Evolutionary conservation across 371 early-diverging fungal genomes (phyloP).

Genomic region (Circinella minor): DNA sequence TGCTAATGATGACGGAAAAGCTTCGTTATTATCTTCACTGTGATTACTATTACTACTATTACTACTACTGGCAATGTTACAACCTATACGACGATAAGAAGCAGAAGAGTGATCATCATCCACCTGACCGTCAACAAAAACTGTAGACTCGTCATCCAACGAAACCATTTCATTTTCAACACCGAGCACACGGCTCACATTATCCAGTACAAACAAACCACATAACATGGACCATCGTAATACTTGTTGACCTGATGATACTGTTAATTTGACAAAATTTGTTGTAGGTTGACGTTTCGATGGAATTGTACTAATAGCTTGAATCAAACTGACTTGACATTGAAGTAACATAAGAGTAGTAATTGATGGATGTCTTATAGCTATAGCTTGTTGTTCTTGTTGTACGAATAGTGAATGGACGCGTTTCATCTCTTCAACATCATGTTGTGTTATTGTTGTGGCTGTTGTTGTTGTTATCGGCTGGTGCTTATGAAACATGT

Average conservation of each 20-base stretch:
- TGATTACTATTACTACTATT: background rate
- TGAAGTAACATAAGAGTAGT: constrained; percentile 43
- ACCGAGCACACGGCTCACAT: constrained; percentile 32
- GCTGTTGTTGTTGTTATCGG: too few species aligned
- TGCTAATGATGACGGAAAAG: too few species aligned
- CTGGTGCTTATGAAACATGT: too few species aligned
- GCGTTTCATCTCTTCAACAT: constrained; percentile 2
- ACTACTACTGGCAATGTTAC: background rate
- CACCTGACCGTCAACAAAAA: constrained; percentile 5
- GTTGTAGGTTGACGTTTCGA: constrained; percentile 9
- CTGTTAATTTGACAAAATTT: constrained; percentile 3
- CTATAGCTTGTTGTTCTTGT: background rate
- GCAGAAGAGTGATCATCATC: background rate
- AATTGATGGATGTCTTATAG: constrained; percentile 29
- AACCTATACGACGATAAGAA: too few species aligned
- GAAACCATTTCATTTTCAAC: constrained; percentile 37
- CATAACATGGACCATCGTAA: constrained; percentile 34
- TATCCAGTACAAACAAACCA: constrained; percentile 32
- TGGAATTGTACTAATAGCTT: constrained; percentile 29
- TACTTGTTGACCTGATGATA: constrained; percentile 14
- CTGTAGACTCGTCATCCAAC: constrained; percentile 9
- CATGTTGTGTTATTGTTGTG: background rate
- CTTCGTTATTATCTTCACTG: too few species aligned
- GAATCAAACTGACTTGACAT: constrained; percentile 35
- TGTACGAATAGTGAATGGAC: constrained; percentile 1